phyloP scores from a whole-genome alignment of 1,284 basidiomycete species.

The Mycosarcoma mackinlayi region DNA sequence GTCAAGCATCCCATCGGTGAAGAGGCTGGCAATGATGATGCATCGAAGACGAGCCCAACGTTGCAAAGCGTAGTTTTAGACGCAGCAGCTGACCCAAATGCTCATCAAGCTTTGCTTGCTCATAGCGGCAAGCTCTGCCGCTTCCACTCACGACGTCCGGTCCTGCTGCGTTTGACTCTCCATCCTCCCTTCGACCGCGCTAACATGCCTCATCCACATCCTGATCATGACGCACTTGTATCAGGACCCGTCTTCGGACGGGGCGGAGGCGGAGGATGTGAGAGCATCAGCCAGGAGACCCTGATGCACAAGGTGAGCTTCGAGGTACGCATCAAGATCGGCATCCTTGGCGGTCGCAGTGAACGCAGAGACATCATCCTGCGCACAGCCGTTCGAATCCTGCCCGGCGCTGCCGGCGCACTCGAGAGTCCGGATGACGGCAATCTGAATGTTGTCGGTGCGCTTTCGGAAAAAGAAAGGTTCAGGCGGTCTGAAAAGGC shows the following conservation, averaged over 20 bases:
- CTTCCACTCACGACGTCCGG: constrained; percentile 56
- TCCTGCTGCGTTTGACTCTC: constrained; percentile 56
- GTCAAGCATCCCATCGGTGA: constrained; percentile 21
- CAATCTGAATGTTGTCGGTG: neutral
- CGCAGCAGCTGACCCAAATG: constrained; percentile 1
- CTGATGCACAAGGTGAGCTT: constrained; percentile 63
- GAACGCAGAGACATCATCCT: constrained; percentile 55
- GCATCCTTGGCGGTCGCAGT: constrained; percentile 41
- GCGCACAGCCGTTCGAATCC: constrained; percentile 45
- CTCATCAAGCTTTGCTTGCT: constrained; percentile 57
- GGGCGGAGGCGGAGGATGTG: constrained; percentile 63
- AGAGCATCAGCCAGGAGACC: constrained; percentile 65
- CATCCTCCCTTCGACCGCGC: constrained; percentile 61
- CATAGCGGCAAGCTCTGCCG: constrained; percentile 65
- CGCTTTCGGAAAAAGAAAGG: constrained; percentile 31
- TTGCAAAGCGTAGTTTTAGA: neutral
- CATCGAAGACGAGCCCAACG: neutral
- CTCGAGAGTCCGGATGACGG: constrained; percentile 17
- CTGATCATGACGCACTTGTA: constrained; percentile 60
- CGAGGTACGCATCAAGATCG: constrained; percentile 57
- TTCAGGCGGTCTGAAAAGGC: constrained; percentile 43
- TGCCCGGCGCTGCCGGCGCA: constrained; percentile 59
- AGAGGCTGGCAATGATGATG: neutral
- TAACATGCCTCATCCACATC: constrained; percentile 64
- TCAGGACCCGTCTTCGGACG: constrained; percentile 51